phyloP scores from a whole-genome alignment of 1,284 basidiomycete genomes.

The Papiliotrema terrestris region DNA sequence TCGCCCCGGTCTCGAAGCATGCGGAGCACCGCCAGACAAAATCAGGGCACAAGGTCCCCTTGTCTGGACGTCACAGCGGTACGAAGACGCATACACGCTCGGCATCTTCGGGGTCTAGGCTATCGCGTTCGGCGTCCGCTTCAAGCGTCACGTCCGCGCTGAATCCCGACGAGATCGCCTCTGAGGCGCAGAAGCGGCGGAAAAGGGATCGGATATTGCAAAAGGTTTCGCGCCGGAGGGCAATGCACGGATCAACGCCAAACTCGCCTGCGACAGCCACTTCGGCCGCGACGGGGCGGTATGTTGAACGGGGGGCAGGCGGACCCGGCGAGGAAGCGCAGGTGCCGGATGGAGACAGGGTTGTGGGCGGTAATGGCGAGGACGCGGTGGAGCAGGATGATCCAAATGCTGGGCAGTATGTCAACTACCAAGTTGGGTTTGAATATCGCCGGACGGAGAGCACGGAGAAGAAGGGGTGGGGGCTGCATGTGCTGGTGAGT shows the following conservation, averaged over 20 bases:
- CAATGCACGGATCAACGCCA: neutral
- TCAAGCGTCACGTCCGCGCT: neutral
- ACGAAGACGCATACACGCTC: neutral
- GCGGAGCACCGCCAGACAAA: neutral
- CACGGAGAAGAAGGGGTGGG: constrained; percentile 34
- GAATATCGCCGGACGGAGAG: constrained; percentile 31
- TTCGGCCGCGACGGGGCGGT: constrained; percentile 1
- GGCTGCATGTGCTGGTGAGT: constrained; percentile 41
- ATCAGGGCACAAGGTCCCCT: neutral
- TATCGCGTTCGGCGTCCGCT: neutral
- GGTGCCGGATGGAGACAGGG: neutral
- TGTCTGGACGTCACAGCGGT: too few relatives aligned
- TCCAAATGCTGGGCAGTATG: constrained; percentile 39
- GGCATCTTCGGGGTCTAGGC: neutral
- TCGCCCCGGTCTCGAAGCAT: constrained; percentile 13
- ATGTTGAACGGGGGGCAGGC: too few relatives aligned
- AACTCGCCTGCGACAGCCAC: constrained; percentile 13
- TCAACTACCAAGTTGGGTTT: constrained; percentile 48
- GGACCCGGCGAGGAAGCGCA: neutral
- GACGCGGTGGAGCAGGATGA: constrained; percentile 28
- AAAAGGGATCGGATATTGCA: constrained; percentile 30
- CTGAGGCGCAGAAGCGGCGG: constrained; percentile 9
- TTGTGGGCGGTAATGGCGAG: constrained; percentile 4
- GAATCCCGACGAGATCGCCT: constrained; percentile 6
- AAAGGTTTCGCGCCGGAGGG: neutral